Evolutionary conservation across 352 stramenopile species (phyloP).

Genomic region (Thalassiosira mediterranea): DNA sequence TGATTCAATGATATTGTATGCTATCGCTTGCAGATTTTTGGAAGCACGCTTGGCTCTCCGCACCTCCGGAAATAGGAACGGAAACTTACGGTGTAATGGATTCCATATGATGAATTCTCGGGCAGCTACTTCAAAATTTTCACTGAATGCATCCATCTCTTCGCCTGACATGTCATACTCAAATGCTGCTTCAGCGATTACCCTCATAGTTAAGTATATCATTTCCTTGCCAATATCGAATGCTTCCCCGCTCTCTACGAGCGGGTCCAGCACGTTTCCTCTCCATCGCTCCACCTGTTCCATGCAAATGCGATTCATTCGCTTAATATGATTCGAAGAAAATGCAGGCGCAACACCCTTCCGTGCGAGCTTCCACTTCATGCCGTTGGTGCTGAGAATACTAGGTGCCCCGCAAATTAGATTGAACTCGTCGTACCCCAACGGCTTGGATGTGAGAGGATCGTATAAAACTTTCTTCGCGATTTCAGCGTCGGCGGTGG

Average conservation of each 20-base stretch:
- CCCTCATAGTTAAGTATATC: constrained; percentile 10
- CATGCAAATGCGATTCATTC: constrained; percentile 50
- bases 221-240: constrained; percentile 59
- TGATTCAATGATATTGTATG: constrained; percentile 39
- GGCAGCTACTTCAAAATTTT: constrained; percentile 32
- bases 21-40: constrained; percentile 6
- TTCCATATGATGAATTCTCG: constrained; percentile 40
- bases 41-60: constrained; percentile 26
- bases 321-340: constrained; percentile 42
- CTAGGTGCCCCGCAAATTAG: too few species aligned
- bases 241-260: constrained; percentile 1
- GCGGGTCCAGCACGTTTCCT: constrained; percentile 50
- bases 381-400: too few species aligned
- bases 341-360: constrained; percentile 57
- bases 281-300: constrained; percentile 52
- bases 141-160: constrained; percentile 35
- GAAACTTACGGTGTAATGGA: constrained; percentile 28
- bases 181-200: constrained; percentile 57
- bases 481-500: too few species aligned
- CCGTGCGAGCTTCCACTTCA: too few species aligned
- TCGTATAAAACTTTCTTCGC: too few species aligned
- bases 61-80: constrained; percentile 12
- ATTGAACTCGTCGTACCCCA: too few species aligned
- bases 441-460: too few species aligned
- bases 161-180: constrained; percentile 43